phyloP scores from a whole-genome alignment of 1,139 yeast species.

The Saccharomyces uvarum region DNA sequence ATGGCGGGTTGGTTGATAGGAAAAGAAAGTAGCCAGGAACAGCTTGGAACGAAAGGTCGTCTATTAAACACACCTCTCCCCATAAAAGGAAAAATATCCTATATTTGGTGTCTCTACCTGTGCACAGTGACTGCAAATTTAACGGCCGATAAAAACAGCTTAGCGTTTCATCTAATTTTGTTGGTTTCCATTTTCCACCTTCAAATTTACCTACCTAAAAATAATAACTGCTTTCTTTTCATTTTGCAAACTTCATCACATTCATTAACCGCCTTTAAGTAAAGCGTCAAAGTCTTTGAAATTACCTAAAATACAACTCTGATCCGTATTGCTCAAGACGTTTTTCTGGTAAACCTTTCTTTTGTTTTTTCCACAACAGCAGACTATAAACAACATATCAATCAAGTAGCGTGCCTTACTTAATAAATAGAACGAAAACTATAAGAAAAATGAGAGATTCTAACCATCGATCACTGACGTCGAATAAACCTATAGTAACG shows the following conservation, averaged over 20 bases:
- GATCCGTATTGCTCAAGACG: background rate
- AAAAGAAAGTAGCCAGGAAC: background rate
- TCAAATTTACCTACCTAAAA: background rate
- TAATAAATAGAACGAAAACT: background rate
- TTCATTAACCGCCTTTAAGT: background rate
- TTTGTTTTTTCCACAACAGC: background rate
- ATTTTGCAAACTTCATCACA: background rate
- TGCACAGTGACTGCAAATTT: background rate
- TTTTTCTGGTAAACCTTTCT: background rate
- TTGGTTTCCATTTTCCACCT: background rate
- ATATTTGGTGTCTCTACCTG: background rate
- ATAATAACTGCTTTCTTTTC: background rate
- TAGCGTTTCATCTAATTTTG: background rate
- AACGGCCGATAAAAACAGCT: background rate
- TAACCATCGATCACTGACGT: conserved; percentile 68
- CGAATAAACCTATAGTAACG: conserved; percentile 83
- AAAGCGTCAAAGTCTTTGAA: background rate
- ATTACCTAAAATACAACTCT: background rate
- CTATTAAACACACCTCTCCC: background rate
- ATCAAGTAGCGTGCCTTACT: background rate
- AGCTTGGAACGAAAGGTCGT: background rate
- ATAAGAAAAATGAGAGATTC: conserved; percentile 68
- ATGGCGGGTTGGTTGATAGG: background rate
- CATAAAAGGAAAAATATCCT: background rate
- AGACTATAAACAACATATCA: background rate